Base-by-base conservation (phyloP, 208 protist species). In the Wallacemonas sp. region DNA sequence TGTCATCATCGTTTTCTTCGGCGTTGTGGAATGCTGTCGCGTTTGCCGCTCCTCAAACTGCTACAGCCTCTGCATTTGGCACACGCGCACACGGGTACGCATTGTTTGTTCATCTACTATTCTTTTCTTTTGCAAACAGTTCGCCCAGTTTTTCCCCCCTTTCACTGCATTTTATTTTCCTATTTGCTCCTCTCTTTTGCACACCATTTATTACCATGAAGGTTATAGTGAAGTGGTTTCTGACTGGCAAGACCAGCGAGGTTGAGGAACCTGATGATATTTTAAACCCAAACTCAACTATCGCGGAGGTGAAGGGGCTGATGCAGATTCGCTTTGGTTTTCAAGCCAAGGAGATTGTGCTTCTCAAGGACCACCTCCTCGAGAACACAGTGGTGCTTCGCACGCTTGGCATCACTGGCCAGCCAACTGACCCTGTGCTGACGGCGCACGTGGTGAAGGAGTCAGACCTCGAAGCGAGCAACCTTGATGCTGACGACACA, bases 281-380 rank as follows among this genome's bases (percentile, higher is more conserved):
- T 15, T 79, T 94, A 19, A 88, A 79, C 26, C 73, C 79, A 2
- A 59, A 83, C 60, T 77, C 77, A 1, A 91, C 88, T 21, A 82
- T 94, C 62, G 77, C 79, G 22, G 85, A 94, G 62, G 45, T 94
- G 27, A 94, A 94, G 70, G 88, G 88, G 2, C 79, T 92, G 2
- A 85, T 92, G 54, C 84, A 94, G 55, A 80, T 91, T 22, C 77
- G 62, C n/a, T 93, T 93, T n/a, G 86, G 86, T n/a, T 93, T 93
- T 49, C 60, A 70, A 19, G 66, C 73, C 33, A 78, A 72, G 44
- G 80, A 91, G 70, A 75, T 85, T 26, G 51, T 91, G 17, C 45
- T 90, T 9, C 62, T 92, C 22, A 46, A 72, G 41, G 65, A 87
- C 17, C 79, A 82, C 47, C 72, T 92, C 8, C 68, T 86, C 15